Evolutionary conservation across 768 basidiomycete genomes (phyloP).

Genomic region (Ramaria sp.): DNA sequence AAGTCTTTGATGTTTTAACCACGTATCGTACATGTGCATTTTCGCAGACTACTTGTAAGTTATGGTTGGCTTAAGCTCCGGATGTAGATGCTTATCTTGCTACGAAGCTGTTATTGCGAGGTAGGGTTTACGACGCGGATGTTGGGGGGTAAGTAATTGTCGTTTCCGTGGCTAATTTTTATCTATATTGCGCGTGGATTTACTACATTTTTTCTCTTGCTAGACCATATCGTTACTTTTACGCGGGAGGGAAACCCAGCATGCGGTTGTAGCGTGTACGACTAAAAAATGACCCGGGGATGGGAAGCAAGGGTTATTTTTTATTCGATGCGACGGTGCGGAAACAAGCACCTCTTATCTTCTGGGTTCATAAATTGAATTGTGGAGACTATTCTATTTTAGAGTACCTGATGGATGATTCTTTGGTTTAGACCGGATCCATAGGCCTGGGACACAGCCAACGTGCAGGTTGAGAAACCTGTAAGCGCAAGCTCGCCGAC

Average conservation of each 20-base stretch:
- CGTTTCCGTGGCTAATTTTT: no score
- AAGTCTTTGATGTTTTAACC: constrained; percentile 3
- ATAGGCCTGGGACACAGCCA: no score
- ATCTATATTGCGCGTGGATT: not conserved
- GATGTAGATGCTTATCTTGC: not conserved
- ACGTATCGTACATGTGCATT: not conserved
- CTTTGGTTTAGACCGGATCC: no score
- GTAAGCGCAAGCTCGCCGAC: no score
- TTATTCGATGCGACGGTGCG: no score
- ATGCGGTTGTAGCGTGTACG: constrained; percentile 38
- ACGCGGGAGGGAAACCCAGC: constrained; percentile 52
- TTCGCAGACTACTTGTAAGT: constrained; percentile 36
- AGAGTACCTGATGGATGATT: no score
- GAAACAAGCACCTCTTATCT: no score
- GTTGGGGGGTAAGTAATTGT: constrained; percentile 40
- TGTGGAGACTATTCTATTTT: no score
- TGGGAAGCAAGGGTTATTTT: no score
- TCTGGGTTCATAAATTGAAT: no score
- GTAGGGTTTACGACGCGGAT: constrained; percentile 60
- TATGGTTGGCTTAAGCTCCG: not conserved
- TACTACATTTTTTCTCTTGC: not conserved
- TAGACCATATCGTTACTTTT: constrained; percentile 56
- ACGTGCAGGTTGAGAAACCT: no score
- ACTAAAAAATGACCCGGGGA: constrained; percentile 13
- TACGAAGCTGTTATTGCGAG: constrained; percentile 54